These are phyloP conservation scores for Aspergillus sp. DNA, from an alignment of 2,329 filamentous ascomycete species.

Conservation along the genomic window DNA sequence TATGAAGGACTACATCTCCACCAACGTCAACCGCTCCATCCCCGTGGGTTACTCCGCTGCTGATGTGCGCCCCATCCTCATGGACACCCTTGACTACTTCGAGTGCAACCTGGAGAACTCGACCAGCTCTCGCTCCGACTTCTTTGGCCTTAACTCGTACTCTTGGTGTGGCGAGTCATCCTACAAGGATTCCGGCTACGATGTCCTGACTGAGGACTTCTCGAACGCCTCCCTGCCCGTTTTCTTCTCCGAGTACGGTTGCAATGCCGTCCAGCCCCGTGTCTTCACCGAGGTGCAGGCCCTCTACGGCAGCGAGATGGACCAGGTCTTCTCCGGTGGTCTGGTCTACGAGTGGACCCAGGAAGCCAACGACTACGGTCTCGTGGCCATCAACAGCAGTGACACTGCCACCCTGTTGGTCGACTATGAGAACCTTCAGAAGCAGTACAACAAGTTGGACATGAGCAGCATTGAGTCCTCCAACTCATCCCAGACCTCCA, in stretches of 20 bases:
- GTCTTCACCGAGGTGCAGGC: constrained; percentile 62
- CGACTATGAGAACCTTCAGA: constrained; percentile 73
- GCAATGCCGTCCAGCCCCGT: constrained; percentile 60
- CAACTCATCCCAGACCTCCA: constrained; percentile 58
- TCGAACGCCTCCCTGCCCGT: constrained; percentile 59
- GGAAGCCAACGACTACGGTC: constrained; percentile 52
- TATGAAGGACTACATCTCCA: constrained; percentile 67
- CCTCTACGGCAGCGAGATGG: constrained; percentile 63
- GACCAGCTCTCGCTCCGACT: constrained; percentile 59
- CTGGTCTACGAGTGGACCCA: constrained; percentile 54
- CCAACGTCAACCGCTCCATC: constrained; percentile 58
- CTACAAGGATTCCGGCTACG: constrained; percentile 57
- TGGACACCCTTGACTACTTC: constrained; percentile 63
- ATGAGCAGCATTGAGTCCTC: constrained; percentile 65
- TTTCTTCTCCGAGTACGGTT: constrained; percentile 69
- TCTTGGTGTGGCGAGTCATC: constrained; percentile 66
- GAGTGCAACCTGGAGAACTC: constrained; percentile 55
- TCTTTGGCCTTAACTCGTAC: constrained; percentile 69
- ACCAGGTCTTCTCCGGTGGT: constrained; percentile 59
- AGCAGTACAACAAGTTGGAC: constrained; percentile 74
- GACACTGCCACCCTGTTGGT: constrained; percentile 59
- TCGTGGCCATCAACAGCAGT: constrained; percentile 64
- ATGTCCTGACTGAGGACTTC: constrained; percentile 61
- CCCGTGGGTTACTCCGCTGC: constrained; percentile 70
- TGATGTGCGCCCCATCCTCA: constrained; percentile 61